Percentiles rank a stretch among this genome's conserved stretches.
These are phyloP conservation scores for Spirogloea muscicola DNA, from an alignment of 139 green algal species.

Conservation along the genomic window DNA sequence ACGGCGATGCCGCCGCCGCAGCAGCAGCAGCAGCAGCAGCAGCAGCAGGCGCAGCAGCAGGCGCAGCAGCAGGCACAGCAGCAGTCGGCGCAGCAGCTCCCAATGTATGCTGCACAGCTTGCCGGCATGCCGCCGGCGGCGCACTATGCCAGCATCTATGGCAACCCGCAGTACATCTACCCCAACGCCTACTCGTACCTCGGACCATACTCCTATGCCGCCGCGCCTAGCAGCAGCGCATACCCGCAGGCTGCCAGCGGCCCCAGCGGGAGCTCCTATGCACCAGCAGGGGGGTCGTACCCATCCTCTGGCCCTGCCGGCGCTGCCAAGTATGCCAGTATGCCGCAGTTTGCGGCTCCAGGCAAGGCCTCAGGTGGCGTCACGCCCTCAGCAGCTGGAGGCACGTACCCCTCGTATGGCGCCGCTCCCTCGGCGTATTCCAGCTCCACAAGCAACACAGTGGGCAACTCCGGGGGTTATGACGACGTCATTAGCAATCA, in stretches of 20 bases:
- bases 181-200: slow-evolving; percentile 22
- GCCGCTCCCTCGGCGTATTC: too few species aligned
- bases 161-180: slow-evolving; percentile 24
- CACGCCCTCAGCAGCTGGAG: too few species aligned
- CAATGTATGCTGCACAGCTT: slow-evolving; percentile 12
- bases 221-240: not conserved
- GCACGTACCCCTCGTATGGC: too few species aligned
- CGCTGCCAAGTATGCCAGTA: too few species aligned
- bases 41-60: slow-evolving; percentile 9
- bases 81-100: slow-evolving; percentile 16
- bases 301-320: too few species aligned
- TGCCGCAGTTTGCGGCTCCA: too few species aligned
- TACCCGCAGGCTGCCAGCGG: slow-evolving; percentile 27
- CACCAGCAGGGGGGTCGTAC: not conserved
- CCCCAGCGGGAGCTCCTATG: slow-evolving; percentile 4
- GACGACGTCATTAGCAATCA: slow-evolving; percentile 21
- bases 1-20: too few species aligned
- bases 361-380: too few species aligned
- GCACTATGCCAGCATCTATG: slow-evolving; percentile 16
- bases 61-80: slow-evolving; percentile 32
- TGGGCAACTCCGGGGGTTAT: slow-evolving; percentile 4
- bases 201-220: slow-evolving; percentile 10
- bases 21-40: slow-evolving; percentile 8
- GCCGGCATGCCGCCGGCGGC: slow-evolving; percentile 7
- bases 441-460: too few species aligned